Base-by-base conservation (phyloP, 2,329 filamentous ascomycete species). In the Diplodia corticola region DNA sequence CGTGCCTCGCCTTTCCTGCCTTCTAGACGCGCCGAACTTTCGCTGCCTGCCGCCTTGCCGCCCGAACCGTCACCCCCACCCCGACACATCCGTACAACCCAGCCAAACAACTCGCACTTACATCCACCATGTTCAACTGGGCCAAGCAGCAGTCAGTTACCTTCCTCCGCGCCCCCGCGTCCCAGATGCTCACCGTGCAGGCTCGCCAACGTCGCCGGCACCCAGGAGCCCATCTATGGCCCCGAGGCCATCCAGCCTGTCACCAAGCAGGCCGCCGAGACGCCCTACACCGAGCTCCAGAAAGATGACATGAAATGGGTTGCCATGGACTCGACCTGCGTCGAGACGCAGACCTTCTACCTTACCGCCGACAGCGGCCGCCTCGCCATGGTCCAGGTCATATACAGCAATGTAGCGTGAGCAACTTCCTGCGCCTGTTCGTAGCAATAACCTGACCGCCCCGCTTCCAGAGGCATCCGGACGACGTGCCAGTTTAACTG, bases 311-410 rank as follows among this genome's bases (percentile, higher is more conserved):
- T 97, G 75, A 91, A 89, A 82, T 99, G 95, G 95, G 81, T 83
- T 73, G 87, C 85, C 28, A 86, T 93, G 83, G 89, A 92, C 71
- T 90, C 88, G 74, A 98, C 95, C 69, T 91, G 86, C 74, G 95
- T 98, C 72, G 95, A 99, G 84, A 97, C 92, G 33, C 91, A 97
- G 82, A 93, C 86, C 69, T 99, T 97, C 82, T 99, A 99, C 82
- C 81, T 97, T 74, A 89, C 89, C 79, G 84, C 90, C 65, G 91
- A 97, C 69, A 87, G 83, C 68, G 95, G 95, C 60, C 85, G 89
- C 69, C 79, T 93, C 70, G 91, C 86, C 63, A 86, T 97, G 79
- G 88, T 87, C 68, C 95, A 99, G 84, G 86, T 98, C 80, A 97
- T 99, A 78, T 97, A 98, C 84, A 98, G 91, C 83, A 97, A 97